A percentile compares a stretch with the other conserved stretches of the same genome.
phyloP scores from a whole-genome alignment of 2,329 filamentous ascomycete species.

The Meredithiella fracta region DNA sequence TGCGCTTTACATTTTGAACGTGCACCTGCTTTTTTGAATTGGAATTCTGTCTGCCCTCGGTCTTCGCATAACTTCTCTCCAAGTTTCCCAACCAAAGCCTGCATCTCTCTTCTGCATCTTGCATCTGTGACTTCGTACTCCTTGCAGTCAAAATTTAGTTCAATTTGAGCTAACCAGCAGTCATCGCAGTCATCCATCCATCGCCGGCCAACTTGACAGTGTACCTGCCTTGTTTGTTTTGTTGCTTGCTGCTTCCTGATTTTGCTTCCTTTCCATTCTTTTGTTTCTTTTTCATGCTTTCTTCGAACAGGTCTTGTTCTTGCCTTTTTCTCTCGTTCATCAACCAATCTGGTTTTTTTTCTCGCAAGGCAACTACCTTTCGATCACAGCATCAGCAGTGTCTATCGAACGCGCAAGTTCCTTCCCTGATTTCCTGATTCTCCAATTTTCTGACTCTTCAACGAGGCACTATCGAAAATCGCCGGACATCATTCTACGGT shows the following conservation, averaged over 20 bases:
- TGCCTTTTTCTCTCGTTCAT: conserved; percentile 1
- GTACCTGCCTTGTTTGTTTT: conserved; percentile 3
- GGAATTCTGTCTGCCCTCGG: background rate
- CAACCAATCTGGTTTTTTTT: background rate
- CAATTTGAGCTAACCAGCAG: background rate
- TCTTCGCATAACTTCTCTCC: background rate
- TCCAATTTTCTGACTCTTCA: too few species aligned
- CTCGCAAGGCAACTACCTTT: background rate
- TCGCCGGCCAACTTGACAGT: background rate
- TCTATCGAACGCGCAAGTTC: too few species aligned
- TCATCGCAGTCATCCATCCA: background rate
- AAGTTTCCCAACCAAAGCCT: background rate
- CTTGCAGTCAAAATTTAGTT: background rate
- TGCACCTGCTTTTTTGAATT: background rate
- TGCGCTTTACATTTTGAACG: background rate
- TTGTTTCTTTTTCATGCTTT: background rate
- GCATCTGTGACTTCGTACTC: conserved; percentile 3
- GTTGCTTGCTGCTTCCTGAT: background rate
- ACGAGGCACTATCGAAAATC: too few species aligned
- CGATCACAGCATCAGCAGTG: background rate
- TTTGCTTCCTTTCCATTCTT: conserved; percentile 20
- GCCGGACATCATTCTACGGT: background rate
- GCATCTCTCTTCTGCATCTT: background rate
- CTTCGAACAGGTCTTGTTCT: background rate
- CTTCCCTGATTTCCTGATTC: too few species aligned